These are phyloP conservation scores for Lipomyces chichibuensis DNA, from an alignment of 805 yeast species.

Conservation along the genomic window DNA sequence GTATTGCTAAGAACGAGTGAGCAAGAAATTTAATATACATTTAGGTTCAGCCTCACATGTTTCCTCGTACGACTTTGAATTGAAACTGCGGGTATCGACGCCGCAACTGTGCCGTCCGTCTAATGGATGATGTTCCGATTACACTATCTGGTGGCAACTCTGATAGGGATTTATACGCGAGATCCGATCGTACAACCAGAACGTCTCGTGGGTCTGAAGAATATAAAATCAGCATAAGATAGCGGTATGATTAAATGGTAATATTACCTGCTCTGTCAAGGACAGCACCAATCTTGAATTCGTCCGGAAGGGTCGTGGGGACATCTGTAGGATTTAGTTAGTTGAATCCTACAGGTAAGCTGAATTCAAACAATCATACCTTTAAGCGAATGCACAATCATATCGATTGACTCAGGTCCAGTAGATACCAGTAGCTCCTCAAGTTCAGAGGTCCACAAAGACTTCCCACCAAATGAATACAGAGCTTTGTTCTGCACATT, in stretches of 20 bases:
- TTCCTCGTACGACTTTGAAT: conserved; percentile 87
- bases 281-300: conserved; percentile 86
- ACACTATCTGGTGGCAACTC: conserved; percentile 85
- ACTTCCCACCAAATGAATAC: conserved; percentile 94
- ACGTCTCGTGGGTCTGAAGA: conserved; percentile 78
- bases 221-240: not conserved
- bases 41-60: conserved; percentile 45
- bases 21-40: not conserved
- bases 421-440: conserved; percentile 72
- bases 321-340: conserved; percentile 37
- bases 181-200: conserved; percentile 68
- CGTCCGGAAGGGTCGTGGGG: conserved; percentile 89
- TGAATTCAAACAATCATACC: conserved; percentile 53
- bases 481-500: conserved; percentile 81
- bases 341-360: not conserved
- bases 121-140: conserved; percentile 92
- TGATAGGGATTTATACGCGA: conserved; percentile 62
- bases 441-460: conserved; percentile 94
- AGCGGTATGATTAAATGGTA: not conserved
- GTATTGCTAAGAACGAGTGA: conserved; percentile 54
- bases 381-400: conserved; percentile 91
- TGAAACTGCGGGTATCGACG: conserved; percentile 73
- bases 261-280: conserved; percentile 61
- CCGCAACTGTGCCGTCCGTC: conserved; percentile 89
- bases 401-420: conserved; percentile 69